Base-by-base conservation (phyloP, 2,329 filamentous ascomycete genomes). In the Sclerotinia minor region DNA sequence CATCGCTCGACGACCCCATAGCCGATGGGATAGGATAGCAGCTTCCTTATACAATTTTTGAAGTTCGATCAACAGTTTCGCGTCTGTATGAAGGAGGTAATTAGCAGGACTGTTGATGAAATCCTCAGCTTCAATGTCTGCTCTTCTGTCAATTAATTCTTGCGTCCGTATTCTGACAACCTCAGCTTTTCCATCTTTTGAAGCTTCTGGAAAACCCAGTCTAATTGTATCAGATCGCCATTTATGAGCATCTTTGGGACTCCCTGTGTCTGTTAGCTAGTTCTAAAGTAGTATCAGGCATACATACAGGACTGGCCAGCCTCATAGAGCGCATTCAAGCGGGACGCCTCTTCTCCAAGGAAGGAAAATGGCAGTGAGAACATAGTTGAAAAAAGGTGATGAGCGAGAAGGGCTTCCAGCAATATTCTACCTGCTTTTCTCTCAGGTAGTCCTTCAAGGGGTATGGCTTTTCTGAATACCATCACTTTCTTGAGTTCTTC, bases 161-260 rank as follows among this genome's bases (percentile, higher is more conserved):
- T 21, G 8, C 9, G 8, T 53, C 45, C 24, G 68, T 50, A 32
- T 57, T 73, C 45, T 5, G 35, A 6, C 17, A 19, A 54, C 26
- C 11, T 59, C 52, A 19, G 65, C 15, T 1, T 67, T 6, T 17
- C 17, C 65, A 66, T 73, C 52, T 1, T 9, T 5, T 8, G 44
- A 26, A 32, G 6, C 41, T 24, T 53, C 53, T 24, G 66, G 58
- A 6, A 2, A 55, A 24, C 66, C 44, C 4, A 63, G 21, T 38
- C 60, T 59, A 13, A 70, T 15, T 13, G 69, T 72, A 60, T 72
- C 64, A 45, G 69, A 70, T 5, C 72, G 71, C 69, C 72, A 73
- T 15, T 26, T 64, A 67, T 73, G 65, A 2, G 72, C 70, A 35
- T 72, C 70, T 69, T 65, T 13, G 15, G 50, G 26, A 50, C 63